These are phyloP conservation scores for Solanum ahanhuiri DNA, from an alignment of 257 asterid genomes.

Conservation along the genomic window DNA sequence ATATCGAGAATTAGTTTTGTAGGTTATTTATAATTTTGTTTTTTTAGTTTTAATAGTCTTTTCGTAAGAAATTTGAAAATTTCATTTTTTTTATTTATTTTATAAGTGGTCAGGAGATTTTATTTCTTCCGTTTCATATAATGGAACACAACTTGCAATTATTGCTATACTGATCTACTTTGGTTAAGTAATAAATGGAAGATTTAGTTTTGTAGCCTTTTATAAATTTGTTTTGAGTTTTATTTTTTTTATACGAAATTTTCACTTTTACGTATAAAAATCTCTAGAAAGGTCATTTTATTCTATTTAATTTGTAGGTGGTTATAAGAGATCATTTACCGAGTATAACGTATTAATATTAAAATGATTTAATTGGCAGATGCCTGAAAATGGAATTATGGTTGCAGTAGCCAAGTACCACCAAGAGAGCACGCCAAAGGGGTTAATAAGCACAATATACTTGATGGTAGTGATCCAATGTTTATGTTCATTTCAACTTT, in stretches of 20 bases:
- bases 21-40: not conserved
- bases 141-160: not conserved
- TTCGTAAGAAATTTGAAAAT: too few relatives aligned
- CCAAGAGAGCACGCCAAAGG: constrained; percentile 21
- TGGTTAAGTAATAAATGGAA: not conserved
- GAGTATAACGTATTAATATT: not conserved
- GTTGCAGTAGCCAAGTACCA: constrained; percentile 20
- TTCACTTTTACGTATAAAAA: too few relatives aligned
- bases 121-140: not conserved
- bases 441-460: constrained; percentile 21
- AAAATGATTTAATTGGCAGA: constrained; percentile 11
- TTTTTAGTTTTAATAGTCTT: too few relatives aligned
- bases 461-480: constrained; percentile 30
- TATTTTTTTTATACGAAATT: too few relatives aligned
- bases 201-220: too few relatives aligned
- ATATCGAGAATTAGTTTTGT: too few relatives aligned
- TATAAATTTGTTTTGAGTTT: too few relatives aligned
- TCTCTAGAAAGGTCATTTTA: too few relatives aligned
- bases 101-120: not conserved
- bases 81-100: too few relatives aligned
- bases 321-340: too few relatives aligned
- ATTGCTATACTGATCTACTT: not conserved
- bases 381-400: constrained; percentile 24
- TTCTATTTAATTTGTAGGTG: too few relatives aligned
- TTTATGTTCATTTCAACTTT: constrained; percentile 51